Evolutionary conservation across 768 basidiomycete species (phyloP).

Genomic region (Cytidiella melzeri): DNA sequence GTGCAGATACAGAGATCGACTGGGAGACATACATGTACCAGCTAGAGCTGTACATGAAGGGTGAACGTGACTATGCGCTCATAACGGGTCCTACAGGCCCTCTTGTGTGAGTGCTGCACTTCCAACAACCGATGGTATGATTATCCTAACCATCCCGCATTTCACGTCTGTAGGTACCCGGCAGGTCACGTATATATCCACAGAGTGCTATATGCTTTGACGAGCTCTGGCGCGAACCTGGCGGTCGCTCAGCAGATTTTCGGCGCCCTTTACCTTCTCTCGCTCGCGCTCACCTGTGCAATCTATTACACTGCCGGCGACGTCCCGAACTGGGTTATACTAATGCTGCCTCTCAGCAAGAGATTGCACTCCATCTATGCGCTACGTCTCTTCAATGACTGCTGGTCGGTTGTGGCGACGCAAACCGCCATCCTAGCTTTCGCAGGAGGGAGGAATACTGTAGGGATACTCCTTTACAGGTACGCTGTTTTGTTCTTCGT

Average conservation of each 20-base stretch:
- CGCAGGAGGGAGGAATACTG: constrained; percentile 50
- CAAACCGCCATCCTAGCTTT: constrained; percentile 65
- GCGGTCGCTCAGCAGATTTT: constrained; percentile 73
- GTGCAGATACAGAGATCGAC: constrained; percentile 94
- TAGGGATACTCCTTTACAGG: constrained; percentile 72
- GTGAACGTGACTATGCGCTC: constrained; percentile 75
- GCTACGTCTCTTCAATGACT: constrained; percentile 92
- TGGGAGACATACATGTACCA: constrained; percentile 96
- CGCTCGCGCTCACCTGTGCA: constrained; percentile 55
- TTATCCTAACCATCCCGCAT: not conserved
- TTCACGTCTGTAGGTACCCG: constrained; percentile 63
- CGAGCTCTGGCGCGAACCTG: constrained; percentile 55
- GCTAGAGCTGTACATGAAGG: constrained; percentile 67
- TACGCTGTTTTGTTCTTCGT: constrained; percentile 28
- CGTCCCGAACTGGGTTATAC: constrained; percentile 64
- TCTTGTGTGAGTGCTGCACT: constrained; percentile 58
- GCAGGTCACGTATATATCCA: constrained; percentile 90
- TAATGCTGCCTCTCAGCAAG: constrained; percentile 83
- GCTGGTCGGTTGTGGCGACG: constrained; percentile 69
- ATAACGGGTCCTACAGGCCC: constrained; percentile 91
- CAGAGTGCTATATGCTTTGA: constrained; percentile 57
- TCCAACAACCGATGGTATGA: not conserved
- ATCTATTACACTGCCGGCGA: constrained; percentile 61
- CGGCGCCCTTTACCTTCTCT: constrained; percentile 61
- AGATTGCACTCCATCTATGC: constrained; percentile 91